Percentiles rank a stretch among this genome's conserved stretches.
Conservation (phyloP, 176 grass and related monocot genomes). For the Rhynchospora pubera region DNA sequence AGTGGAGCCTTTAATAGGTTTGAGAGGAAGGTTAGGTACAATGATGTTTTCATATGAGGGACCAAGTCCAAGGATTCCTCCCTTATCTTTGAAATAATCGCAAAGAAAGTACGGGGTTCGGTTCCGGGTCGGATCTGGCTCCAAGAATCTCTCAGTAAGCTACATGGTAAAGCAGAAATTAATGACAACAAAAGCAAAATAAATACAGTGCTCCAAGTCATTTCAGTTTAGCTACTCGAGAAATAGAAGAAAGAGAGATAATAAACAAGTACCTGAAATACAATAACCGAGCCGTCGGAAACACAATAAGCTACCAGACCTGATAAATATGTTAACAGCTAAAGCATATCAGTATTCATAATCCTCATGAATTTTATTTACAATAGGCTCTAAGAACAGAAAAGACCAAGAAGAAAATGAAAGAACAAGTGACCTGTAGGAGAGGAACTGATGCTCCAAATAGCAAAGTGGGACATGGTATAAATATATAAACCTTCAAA, state of each 20-base stretch:
- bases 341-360: constrained; percentile 5
- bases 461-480: constrained; percentile 64
- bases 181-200: constrained; percentile 12
- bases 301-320: constrained; percentile 71
- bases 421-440: constrained; percentile 49
- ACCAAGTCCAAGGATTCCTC: constrained; percentile 42
- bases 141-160: constrained; percentile 67
- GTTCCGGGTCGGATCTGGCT: constrained; percentile 43
- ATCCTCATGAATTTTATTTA: neutral
- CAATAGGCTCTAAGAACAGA: neutral
- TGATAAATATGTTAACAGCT: constrained; percentile 26
- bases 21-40: constrained; percentile 55
- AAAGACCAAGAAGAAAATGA: constrained; percentile 11
- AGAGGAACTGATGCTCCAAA: constrained; percentile 80
- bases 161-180: constrained; percentile 19
- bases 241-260: neutral
- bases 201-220: neutral
- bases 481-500: constrained; percentile 60
- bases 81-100: constrained; percentile 56
- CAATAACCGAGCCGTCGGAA: constrained; percentile 62
- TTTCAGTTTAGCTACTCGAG: neutral
- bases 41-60: constrained; percentile 28
- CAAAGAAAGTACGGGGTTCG: constrained; percentile 63
- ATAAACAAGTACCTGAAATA: constrained; percentile 48
- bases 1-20: constrained; percentile 37